phyloP scores from a whole-genome alignment of 108 stramenopile species.

The Cyclotella distinguenda region DNA sequence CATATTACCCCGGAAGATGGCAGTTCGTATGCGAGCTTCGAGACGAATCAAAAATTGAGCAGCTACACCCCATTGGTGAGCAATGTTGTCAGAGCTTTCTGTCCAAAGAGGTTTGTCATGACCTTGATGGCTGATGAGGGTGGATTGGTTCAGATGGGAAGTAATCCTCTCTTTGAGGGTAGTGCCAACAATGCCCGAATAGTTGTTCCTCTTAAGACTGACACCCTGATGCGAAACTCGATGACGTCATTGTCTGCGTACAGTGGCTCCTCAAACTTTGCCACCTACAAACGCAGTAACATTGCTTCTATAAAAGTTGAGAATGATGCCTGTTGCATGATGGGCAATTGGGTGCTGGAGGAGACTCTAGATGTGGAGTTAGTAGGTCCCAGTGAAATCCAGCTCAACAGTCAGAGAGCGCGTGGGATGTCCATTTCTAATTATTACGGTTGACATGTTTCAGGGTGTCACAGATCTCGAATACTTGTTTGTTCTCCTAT shows the following conservation, averaged over 20 bases:
- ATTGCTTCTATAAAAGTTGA: slow-evolving; percentile 85
- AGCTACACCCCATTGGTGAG: slow-evolving; percentile 89
- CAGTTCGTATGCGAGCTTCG: slow-evolving; percentile 96
- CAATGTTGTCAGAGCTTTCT: slow-evolving; percentile 95
- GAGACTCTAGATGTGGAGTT: slow-evolving; percentile 15
- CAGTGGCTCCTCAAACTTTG: background rate
- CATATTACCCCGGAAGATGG: slow-evolving; percentile 99
- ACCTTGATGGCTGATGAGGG: slow-evolving; percentile 99
- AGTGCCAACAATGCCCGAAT: slow-evolving; percentile 56
- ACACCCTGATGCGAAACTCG: slow-evolving; percentile 13
- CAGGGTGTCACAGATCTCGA: background rate
- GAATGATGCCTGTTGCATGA: slow-evolving; percentile 87
- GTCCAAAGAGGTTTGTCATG: slow-evolving; percentile 96
- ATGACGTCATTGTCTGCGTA: background rate
- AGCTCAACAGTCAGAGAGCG: slow-evolving; percentile 7
- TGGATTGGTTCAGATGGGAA: slow-evolving; percentile 83
- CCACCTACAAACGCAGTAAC: slow-evolving; percentile 77
- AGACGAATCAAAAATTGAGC: slow-evolving; percentile 94
- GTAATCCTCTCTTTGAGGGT: slow-evolving; percentile 70
- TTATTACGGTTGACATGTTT: background rate
- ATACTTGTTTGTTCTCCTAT: background rate
- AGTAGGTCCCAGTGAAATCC: background rate
- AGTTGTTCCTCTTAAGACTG: slow-evolving; percentile 55
- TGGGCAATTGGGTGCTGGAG: slow-evolving; percentile 88
- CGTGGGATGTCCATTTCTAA: slow-evolving; percentile 29